These are phyloP conservation scores for Rostrohypoxylon terebratum DNA, from an alignment of 495 filamentous ascomycete species.

Conservation along the genomic window DNA sequence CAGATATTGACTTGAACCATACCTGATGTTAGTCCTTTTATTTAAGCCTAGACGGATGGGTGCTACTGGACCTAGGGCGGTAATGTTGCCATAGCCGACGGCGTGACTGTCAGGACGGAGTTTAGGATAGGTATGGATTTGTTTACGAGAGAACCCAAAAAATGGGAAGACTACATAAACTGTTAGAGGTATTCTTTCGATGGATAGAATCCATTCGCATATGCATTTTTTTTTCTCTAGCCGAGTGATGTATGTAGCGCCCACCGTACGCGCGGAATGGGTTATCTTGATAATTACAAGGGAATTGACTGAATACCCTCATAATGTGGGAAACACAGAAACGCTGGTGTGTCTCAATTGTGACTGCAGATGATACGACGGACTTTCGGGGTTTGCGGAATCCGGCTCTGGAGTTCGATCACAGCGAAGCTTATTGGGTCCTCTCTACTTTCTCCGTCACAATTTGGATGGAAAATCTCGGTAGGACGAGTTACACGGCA, in stretches of 20 bases:
- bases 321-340: neutral
- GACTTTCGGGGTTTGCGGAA: too few relatives aligned
- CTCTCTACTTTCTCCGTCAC: too few relatives aligned
- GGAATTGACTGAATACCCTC: neutral
- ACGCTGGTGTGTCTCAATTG: neutral
- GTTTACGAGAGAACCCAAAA: neutral
- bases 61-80: neutral
- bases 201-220: neutral
- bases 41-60: constrained; percentile 3
- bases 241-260: neutral
- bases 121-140: neutral
- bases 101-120: neutral
- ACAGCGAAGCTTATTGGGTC: too few relatives aligned
- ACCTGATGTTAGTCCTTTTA: neutral
- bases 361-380: neutral
- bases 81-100: neutral
- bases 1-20: neutral
- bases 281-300: neutral
- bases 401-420: too few relatives aligned
- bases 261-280: neutral
- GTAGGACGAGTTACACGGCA: neutral
- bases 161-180: neutral
- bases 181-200: neutral
- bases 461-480: neutral
- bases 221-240: neutral